Evolutionary conservation across 1,284 basidiomycete genomes (phyloP).

Genomic region (Tremellales sp.): DNA sequence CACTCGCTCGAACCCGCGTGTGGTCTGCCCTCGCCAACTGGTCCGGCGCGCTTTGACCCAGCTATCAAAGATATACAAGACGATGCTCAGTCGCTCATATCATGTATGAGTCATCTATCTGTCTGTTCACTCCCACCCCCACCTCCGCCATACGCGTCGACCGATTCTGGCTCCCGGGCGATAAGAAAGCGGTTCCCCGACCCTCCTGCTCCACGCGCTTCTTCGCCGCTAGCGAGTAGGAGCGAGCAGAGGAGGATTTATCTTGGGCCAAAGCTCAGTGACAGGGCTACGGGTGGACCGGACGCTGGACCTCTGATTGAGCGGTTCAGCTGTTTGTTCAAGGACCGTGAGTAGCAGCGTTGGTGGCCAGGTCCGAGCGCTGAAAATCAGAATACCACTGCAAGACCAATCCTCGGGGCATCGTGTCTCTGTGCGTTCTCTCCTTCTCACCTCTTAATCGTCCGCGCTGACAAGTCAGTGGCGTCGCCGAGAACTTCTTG

Average conservation of each 20-base stretch:
- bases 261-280: slow-evolving; percentile 38
- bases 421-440: slow-evolving; percentile 40
- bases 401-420: slow-evolving; percentile 42
- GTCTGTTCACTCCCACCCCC: slow-evolving; percentile 15
- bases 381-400: slow-evolving; percentile 36
- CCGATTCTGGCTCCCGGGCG: background rate
- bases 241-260: slow-evolving; percentile 39
- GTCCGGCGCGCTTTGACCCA: background rate
- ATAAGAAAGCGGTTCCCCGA: slow-evolving; percentile 24
- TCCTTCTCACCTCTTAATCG: background rate
- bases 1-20: slow-evolving; percentile 28
- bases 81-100: slow-evolving; percentile 35
- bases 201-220: slow-evolving; percentile 15
- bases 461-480: slow-evolving; percentile 19
- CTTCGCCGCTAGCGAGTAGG: slow-evolving; percentile 24
- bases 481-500: slow-evolving; percentile 50
- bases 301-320: slow-evolving; percentile 46
- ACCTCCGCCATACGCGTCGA: background rate
- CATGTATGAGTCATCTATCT: slow-evolving; percentile 28
- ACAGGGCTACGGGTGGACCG: slow-evolving; percentile 42
- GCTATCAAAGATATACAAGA: background rate
- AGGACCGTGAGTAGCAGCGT: slow-evolving; percentile 32
- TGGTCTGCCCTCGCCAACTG: slow-evolving; percentile 19
- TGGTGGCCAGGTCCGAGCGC: background rate
- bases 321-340: slow-evolving; percentile 44